Evolutionary conservation across 345 rosid genomes (phyloP).

Genomic region (Luvunga scandens): DNA sequence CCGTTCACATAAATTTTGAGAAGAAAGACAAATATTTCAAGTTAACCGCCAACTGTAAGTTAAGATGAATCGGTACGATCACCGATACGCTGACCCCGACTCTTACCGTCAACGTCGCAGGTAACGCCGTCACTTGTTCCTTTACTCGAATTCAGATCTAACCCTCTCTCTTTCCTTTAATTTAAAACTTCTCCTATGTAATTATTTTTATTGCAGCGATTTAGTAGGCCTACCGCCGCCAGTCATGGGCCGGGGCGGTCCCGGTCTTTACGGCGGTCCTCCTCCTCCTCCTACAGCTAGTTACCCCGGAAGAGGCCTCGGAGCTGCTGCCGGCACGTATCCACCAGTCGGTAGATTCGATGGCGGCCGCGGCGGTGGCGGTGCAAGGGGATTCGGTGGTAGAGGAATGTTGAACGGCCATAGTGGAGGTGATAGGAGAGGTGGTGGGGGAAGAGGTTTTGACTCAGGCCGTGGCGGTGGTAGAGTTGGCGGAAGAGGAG

Average conservation of each 20-base stretch:
- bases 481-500: slow-evolving; percentile 26
- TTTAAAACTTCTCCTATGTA: not conserved
- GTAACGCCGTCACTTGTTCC: slow-evolving; percentile 24
- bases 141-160: not conserved
- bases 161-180: not conserved
- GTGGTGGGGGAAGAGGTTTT: slow-evolving; percentile 24
- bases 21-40: no score
- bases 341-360: slow-evolving; percentile 55
- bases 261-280: slow-evolving; percentile 44
- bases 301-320: slow-evolving; percentile 33
- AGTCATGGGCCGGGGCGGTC: slow-evolving; percentile 28
- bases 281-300: slow-evolving; percentile 23
- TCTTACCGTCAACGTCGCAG: slow-evolving; percentile 87
- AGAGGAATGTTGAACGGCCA: slow-evolving; percentile 18
- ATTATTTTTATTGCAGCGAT: slow-evolving; percentile 37
- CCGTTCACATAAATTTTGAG: not conserved
- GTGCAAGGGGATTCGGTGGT: slow-evolving; percentile 18
- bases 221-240: slow-evolving; percentile 40
- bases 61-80: slow-evolving; percentile 60
- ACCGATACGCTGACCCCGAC: slow-evolving; percentile 69
- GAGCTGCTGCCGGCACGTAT: slow-evolving; percentile 32
- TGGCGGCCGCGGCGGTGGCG: slow-evolving; percentile 40
- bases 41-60: not conserved
- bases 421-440: slow-evolving; percentile 31
- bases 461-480: slow-evolving; percentile 19